Evolutionary conservation across 352 stramenopile genomes (phyloP).

Genomic region (Nannochloropsis limnetica): DNA sequence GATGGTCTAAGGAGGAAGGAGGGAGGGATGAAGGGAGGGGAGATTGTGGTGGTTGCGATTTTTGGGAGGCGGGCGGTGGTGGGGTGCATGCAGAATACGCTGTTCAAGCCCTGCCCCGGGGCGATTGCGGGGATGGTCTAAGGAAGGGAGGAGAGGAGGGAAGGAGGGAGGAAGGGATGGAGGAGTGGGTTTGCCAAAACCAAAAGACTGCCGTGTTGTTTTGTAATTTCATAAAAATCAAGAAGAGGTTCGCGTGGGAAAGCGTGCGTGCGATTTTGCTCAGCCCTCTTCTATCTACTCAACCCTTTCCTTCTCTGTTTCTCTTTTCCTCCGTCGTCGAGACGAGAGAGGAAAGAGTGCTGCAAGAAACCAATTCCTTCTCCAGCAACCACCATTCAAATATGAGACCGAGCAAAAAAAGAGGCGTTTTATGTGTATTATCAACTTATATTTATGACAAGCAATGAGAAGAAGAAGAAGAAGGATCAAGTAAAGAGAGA

Average conservation of each 20-base stretch:
- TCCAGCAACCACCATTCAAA: background rate
- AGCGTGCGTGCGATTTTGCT: too few species aligned
- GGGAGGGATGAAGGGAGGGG: background rate
- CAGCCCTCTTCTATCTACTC: too few species aligned
- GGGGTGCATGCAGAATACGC: constrained; percentile 31
- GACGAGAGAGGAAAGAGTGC: background rate
- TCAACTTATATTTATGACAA: background rate
- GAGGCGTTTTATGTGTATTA: background rate
- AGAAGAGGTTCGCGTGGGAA: too few species aligned
- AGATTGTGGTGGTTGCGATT: too few species aligned
- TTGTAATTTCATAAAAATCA: background rate
- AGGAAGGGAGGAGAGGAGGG: background rate
- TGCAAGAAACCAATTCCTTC: background rate
- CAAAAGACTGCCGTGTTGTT: background rate
- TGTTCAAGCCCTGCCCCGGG: constrained; percentile 25
- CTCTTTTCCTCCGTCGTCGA: background rate
- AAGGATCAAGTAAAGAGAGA: background rate
- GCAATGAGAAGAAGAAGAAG: background rate
- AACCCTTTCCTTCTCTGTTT: too few species aligned
- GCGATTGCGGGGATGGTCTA: constrained; percentile 23
- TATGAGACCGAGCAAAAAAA: background rate
- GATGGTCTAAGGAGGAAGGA: constrained; percentile 15
- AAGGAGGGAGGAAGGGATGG: background rate
- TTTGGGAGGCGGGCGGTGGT: constrained; percentile 52
- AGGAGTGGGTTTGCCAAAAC: too few species aligned